Percentiles rank a stretch among this genome's conserved stretches.
These are phyloP conservation scores for Zygosaccharomyces pseudorouxii DNA, from an alignment of 805 yeast species.

Conservation along the genomic window DNA sequence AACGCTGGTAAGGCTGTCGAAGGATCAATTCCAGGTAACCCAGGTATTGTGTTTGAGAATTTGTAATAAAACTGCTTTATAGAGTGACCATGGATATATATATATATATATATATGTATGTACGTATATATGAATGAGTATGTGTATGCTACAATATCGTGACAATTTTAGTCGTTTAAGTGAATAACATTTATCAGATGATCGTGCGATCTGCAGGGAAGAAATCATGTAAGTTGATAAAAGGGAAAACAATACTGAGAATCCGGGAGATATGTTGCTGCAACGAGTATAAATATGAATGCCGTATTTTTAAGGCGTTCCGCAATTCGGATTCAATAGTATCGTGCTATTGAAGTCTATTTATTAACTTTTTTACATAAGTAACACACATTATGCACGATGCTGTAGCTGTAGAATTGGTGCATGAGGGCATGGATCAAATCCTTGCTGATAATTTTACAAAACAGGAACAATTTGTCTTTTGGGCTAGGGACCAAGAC, in stretches of 20 bases:
- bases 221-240: neutral
- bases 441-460: constrained; percentile 13
- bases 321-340: neutral
- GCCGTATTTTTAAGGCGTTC: neutral
- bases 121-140: neutral
- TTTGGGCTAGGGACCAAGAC: constrained; percentile 14
- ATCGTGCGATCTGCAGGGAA: neutral
- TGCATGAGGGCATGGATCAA: constrained; percentile 9
- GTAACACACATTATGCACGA: constrained; percentile 4
- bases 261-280: neutral
- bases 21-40: constrained; percentile 86
- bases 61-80: constrained; percentile 33
- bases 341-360: neutral
- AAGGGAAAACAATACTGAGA: neutral
- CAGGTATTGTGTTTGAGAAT: constrained; percentile 77
- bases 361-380: neutral
- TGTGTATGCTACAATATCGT: neutral
- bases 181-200: neutral
- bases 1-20: constrained; percentile 64
- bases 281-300: neutral
- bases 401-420: constrained; percentile 12
- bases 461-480: constrained; percentile 13
- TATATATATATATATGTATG: neutral
- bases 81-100: constrained; percentile 3
- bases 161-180: neutral